Base-by-base conservation (phyloP, 2,329 filamentous ascomycete species). In the Pseudogymnoascus sp. region DNA sequence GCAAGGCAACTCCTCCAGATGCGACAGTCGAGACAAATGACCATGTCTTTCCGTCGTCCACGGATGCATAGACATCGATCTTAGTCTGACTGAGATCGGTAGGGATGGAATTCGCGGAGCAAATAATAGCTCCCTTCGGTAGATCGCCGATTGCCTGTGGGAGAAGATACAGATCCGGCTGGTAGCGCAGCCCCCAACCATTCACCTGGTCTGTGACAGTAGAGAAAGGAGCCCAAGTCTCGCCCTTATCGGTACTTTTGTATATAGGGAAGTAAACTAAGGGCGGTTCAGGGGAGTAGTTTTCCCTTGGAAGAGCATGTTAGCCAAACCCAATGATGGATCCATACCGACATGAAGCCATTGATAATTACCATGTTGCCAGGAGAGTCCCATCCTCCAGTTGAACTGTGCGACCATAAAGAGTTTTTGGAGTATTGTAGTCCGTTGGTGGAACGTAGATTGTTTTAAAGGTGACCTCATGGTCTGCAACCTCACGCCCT, bases 1-100 rank as follows among this genome's bases (percentile, higher is more conserved):
- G 78, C 2, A 85, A 83, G 1, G 75, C 64, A 1, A 85, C 84
- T 41, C 77, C 77, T 35, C 86, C 87, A 1, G 75, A 73, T 1
- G 85, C 86, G 58, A 89, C 80, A 67, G 84, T 80, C 66, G 81
- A 84, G 58, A 88, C 79, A 67, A 89, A 89, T 30, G 80, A 74
- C 86, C 86, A 89, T 0, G 80, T 84, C 22, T 71, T 64, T 3
- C 85, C 87, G n/a, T 36, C 45, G 68, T 90, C 84, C 4, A 70
- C 76, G 30, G 80, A 84, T 4, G 84, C 86, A 68, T 90, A 90
- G 7, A 90, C 74, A 64, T 89, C 86, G 45, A 90, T 86, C 64
- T 86, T 79, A 0, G 87, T 89, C 63, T 77, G 75, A 33, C 80
- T 83, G 16, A 87, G 77, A 70, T 88, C 73, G 8, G 75, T 70